Conservation (phyloP, 257 asterid species). For the Forsythia suspensa region DNA sequence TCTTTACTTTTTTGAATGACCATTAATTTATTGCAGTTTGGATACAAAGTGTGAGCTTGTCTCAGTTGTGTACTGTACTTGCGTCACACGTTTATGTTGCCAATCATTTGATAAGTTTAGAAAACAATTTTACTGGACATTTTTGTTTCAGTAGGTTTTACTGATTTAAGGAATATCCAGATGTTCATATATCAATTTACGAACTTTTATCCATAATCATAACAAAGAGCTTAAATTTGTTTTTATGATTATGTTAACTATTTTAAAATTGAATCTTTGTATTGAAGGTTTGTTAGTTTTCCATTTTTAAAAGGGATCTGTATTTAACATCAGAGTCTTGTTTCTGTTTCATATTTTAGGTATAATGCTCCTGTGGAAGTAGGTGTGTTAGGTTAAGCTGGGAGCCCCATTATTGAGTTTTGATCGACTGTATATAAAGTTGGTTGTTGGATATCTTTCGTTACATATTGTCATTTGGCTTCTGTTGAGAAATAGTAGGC, state of each 20-base stretch:
- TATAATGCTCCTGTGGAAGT: slow-evolving; percentile 19
- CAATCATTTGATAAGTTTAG: background rate
- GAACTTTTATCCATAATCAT: background rate
- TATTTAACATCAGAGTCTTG: slow-evolving; percentile 13
- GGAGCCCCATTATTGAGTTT: slow-evolving; percentile 1
- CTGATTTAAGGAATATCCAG: slow-evolving; percentile 1
- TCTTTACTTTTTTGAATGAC: slow-evolving; percentile 1
- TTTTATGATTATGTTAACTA: background rate
- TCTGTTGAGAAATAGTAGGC: slow-evolving; percentile 17
- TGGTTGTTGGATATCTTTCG: slow-evolving; percentile 14
- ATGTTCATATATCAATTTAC: background rate
- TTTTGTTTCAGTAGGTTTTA: background rate
- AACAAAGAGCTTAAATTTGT: background rate
- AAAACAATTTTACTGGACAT: background rate
- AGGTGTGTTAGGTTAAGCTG: slow-evolving; percentile 24
- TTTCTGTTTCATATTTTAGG: slow-evolving; percentile 29
- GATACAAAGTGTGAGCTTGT: background rate
- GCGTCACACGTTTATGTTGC: background rate
- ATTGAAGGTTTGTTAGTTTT: slow-evolving; percentile 3
- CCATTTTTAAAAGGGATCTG: background rate
- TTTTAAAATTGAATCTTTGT: slow-evolving; percentile 3
- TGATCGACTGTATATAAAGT: slow-evolving; percentile 2
- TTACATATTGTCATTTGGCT: slow-evolving; percentile 22
- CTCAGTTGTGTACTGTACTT: background rate
- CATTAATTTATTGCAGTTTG: background rate